Base-by-base conservation (phyloP, 1,139 yeast species). In the Saccharomyces uvarum region DNA sequence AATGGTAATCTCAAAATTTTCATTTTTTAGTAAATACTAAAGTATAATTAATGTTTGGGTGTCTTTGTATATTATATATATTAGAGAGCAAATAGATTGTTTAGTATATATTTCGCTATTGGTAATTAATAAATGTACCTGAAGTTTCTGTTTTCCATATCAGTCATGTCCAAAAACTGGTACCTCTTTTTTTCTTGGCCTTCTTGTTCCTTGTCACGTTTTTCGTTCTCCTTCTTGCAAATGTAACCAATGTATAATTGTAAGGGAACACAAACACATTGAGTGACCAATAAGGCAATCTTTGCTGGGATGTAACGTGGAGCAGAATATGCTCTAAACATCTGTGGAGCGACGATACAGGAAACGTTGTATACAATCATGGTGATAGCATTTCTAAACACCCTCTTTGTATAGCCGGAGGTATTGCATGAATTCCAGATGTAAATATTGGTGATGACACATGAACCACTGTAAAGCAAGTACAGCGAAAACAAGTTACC, bases 371-470 rank as follows among this genome's bases (percentile, higher is more conserved):
- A 84, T 0, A 83, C 86, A 54, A 84, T 73, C 68, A 85, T 77
- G 44, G 78, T 77, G 31, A 82, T 64, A 1, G 86, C 86, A 66
- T 80, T 83, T 29, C 80, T 78, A 4, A 83, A 79, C 50, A 80
- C 71, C 66, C 84, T 81, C 69, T 85, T 85, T 16, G 89, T 83
- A 62, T 82, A 83, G 19, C 93, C 93, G 2, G 89, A 85, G 8
- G 82, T 79, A 63, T 86, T 86, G 50, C 76, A 64, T 16, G 68
- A 61, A 50, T 67, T 67, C 71, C 71, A 67, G 42, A 67, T 73
- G 56, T 66, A 73, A 42, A 68, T 60, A 42, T 72, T 63, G 3
- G 75, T 71, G 51, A 65, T 80, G 60, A 65, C 75, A 67, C 74
- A 77, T 55, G 73, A 75, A 56, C 61, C 75, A 67, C 66, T 74